phyloP scores from a whole-genome alignment of 768 basidiomycete species.

The Tulasnella sp. region DNA sequence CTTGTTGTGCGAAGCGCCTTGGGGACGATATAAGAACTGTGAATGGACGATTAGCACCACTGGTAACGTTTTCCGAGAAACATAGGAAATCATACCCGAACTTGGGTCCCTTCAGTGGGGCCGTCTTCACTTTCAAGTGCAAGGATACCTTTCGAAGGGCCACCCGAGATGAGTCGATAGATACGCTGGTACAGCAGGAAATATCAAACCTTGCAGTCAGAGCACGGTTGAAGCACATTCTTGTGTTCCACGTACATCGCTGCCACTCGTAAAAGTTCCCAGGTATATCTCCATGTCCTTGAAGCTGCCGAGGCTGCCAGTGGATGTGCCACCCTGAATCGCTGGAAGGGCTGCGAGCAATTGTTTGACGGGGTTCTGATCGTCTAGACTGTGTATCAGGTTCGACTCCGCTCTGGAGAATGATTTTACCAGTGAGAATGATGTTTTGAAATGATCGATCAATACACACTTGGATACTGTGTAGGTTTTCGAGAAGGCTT shows the following conservation, averaged over 20 bases:
- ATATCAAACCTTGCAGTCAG: neutral
- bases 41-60: no score
- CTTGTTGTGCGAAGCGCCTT: no score
- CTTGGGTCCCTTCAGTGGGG: slow-evolving; percentile 1
- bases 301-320: neutral
- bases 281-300: slow-evolving; percentile 13
- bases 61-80: no score
- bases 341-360: neutral
- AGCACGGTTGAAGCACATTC: neutral
- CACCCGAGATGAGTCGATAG: slow-evolving; percentile 12
- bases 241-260: neutral
- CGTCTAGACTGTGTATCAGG: slow-evolving; percentile 14
- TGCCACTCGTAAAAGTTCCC: slow-evolving; percentile 4
- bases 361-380: slow-evolving; percentile 5
- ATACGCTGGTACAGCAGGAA: neutral
- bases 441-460: neutral
- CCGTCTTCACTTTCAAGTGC: slow-evolving; percentile 7
- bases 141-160: slow-evolving; percentile 14
- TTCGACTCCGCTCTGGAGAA: slow-evolving; percentile 8
- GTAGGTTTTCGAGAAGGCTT: slow-evolving; percentile 14
- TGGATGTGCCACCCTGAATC: neutral
- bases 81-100: neutral
- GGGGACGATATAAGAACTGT: no score
- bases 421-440: neutral
- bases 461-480: neutral